Percentiles rank a stretch among this genome's conserved stretches.
These are phyloP conservation scores for Phytophthora vignae DNA, from an alignment of 352 stramenopile species.

Conservation along the genomic window DNA sequence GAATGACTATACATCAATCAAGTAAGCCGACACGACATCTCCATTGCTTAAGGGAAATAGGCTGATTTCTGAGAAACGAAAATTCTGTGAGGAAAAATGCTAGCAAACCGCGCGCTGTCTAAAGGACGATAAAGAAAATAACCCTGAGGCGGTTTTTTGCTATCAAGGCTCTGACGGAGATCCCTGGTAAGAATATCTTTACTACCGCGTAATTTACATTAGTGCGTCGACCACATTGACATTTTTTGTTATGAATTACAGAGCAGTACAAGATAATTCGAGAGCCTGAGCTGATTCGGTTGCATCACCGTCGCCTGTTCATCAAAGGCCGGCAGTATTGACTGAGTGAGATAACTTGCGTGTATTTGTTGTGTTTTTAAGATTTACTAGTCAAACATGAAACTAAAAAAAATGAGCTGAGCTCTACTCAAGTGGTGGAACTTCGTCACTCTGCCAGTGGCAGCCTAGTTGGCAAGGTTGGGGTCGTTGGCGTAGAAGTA, in stretches of 20 bases:
- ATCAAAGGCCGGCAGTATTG: not conserved
- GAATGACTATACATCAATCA: no score
- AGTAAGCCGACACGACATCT: no score
- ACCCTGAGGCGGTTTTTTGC: conserved; percentile 71
- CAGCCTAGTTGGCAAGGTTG: conserved; percentile 2
- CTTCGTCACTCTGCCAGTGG: no score
- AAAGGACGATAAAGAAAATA: conserved; percentile 21
- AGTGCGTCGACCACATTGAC: not conserved
- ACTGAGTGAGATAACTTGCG: not conserved
- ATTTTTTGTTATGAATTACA: conserved; percentile 17
- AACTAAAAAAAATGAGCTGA: no score
- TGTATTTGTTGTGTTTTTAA: not conserved
- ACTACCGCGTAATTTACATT: not conserved
- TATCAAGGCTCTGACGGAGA: conserved; percentile 78
- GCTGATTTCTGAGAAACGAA: no score
- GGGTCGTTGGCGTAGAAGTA: conserved; percentile 46
- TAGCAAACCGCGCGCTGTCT: no score
- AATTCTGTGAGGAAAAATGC: no score
- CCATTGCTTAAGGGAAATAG: no score
- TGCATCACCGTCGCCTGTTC: not conserved
- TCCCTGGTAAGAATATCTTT: conserved; percentile 54
- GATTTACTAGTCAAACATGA: not conserved
- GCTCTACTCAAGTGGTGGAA: no score
- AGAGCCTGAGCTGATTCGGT: conserved; percentile 50
- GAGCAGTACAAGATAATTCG: conserved; percentile 71